These are phyloP conservation scores for Metarhizium brunneum DNA, from an alignment of 2,329 filamentous ascomycete species.

Conservation along the genomic window DNA sequence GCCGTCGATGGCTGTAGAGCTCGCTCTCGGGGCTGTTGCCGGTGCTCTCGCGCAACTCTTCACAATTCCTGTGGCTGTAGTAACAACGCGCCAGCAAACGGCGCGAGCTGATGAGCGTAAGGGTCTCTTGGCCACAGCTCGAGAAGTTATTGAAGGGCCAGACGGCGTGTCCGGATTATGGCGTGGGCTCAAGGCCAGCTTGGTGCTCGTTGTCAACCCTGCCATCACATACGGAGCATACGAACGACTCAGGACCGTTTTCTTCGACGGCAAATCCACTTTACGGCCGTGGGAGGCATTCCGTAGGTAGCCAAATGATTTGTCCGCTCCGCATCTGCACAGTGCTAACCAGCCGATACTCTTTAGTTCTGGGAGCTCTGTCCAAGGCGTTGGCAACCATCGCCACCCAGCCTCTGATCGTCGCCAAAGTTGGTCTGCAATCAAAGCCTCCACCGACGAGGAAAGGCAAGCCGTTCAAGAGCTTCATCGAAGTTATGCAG, in stretches of 20 bases:
- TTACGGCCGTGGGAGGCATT: conserved; percentile 85
- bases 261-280: conserved; percentile 70
- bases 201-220: conserved; percentile 92
- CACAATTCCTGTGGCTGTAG: conserved; percentile 90
- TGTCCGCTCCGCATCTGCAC: not conserved
- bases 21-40: conserved; percentile 75
- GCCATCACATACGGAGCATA: conserved; percentile 97
- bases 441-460: conserved; percentile 80
- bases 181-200: conserved; percentile 90
- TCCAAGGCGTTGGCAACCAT: conserved; percentile 91
- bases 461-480: conserved; percentile 85
- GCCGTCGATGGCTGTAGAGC: conserved; percentile 72
- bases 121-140: conserved; percentile 76
- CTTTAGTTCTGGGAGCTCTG: conserved; percentile 74
- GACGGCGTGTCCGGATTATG: conserved; percentile 85
- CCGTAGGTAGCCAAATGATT: conserved; percentile 47
- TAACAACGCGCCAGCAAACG: conserved; percentile 94
- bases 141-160: conserved; percentile 81
- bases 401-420: conserved; percentile 87
- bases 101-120: conserved; percentile 77
- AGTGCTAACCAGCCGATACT: not conserved
- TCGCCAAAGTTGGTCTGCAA: conserved; percentile 94
- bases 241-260: conserved; percentile 67
- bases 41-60: conserved; percentile 90
- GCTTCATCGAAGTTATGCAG: conserved; percentile 86